Conservation (phyloP, 2,329 filamentous ascomycete species). For the Botrytis byssoidea region DNA sequence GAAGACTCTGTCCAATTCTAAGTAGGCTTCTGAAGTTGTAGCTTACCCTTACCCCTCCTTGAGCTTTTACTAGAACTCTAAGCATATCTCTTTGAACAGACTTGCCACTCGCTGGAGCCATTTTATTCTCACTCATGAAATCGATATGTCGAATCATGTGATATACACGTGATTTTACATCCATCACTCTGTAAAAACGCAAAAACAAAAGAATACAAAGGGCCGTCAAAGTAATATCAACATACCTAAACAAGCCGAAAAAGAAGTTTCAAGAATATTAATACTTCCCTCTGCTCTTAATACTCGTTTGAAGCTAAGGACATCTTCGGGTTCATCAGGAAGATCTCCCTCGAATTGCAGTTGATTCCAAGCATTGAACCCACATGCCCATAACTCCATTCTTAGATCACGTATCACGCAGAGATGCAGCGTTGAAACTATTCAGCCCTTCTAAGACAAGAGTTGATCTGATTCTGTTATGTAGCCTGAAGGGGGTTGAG, state of each 20-base stretch:
- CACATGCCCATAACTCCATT: conserved; percentile 53
- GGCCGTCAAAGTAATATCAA: neutral
- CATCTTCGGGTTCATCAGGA: conserved; percentile 46
- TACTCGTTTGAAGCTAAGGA: conserved; percentile 46
- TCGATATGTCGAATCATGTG: neutral
- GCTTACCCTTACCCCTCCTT: neutral
- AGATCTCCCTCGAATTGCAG: conserved; percentile 42
- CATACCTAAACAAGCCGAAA: conserved; percentile 40
- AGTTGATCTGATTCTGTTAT: neutral
- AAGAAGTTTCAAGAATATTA: conserved; percentile 39
- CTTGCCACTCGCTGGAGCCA: neutral
- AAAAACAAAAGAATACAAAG: neutral
- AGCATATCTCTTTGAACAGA: neutral
- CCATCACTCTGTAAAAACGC: too few relatives aligned
- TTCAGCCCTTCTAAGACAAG: neutral
- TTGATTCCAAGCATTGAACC: conserved; percentile 60
- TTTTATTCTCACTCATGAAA: neutral
- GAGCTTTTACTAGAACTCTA: neutral
- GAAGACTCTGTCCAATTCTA: neutral
- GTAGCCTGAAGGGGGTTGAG: neutral
- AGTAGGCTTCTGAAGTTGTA: neutral
- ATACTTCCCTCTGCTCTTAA: conserved; percentile 42
- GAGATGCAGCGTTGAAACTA: neutral
- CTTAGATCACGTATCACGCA: neutral
- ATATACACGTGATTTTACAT: neutral